A percentile compares a stretch with the other conserved stretches of the same genome.
These are phyloP conservation scores for Rheum nobile DNA, from an alignment of 148 eudicot genomes.

Conservation along the genomic window DNA sequence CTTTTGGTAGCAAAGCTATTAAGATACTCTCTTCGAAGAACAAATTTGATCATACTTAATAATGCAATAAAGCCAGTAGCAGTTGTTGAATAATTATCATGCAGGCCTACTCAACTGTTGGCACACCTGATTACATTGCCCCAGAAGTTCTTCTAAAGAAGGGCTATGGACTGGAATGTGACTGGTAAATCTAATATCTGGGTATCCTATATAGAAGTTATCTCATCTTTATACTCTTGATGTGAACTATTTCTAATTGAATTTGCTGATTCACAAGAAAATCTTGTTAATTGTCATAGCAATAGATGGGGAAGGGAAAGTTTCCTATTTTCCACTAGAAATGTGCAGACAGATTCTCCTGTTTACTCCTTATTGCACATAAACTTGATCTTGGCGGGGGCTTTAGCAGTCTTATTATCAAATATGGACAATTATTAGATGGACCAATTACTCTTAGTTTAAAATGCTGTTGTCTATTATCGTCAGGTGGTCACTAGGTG, in stretches of 20 bases:
- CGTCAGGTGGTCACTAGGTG: constrained; percentile 33
- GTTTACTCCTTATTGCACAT: not conserved
- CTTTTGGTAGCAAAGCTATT: not conserved
- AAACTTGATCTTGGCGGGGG: not conserved
- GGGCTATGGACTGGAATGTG: constrained; percentile 11
- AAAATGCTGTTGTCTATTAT: not conserved
- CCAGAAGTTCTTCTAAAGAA: constrained; percentile 8
- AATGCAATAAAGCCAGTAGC: not conserved
- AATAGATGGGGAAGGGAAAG: not conserved
- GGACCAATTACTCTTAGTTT: not conserved
- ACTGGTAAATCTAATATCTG: constrained; percentile 3
- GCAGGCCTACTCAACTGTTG: constrained; percentile 9
- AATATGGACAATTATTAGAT: not conserved
- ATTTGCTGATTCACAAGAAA: not conserved
- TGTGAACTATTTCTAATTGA: not conserved
- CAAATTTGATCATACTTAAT: not conserved
- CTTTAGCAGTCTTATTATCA: not conserved
- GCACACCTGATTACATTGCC: constrained; percentile 11
- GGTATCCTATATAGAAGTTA: not conserved
- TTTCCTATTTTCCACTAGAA: not conserved
- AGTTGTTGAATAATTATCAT: not conserved
- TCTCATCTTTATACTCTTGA: not conserved
- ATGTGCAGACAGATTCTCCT: not conserved
- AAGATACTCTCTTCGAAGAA: not conserved
- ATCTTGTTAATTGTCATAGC: not conserved